Percentiles rank a stretch among this genome's conserved stretches.
These are phyloP conservation scores for Chaetomiaceae sp. DNA, from an alignment of 2,329 filamentous ascomycete genomes.

Conservation along the genomic window DNA sequence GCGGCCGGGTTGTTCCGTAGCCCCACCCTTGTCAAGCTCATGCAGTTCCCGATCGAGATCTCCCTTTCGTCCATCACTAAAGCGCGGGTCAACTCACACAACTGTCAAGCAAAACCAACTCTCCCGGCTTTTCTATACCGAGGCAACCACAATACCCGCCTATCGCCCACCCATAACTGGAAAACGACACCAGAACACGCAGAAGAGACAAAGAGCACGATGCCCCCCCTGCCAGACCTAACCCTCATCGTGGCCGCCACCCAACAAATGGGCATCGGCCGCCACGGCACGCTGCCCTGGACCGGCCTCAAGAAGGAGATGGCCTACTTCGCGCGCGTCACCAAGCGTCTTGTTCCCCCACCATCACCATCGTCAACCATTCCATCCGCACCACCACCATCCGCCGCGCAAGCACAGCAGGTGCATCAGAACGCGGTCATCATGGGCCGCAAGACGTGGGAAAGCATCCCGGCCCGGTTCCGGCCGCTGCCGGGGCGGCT, in stretches of 20 bases:
- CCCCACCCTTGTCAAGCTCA: no score
- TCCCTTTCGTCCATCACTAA: no score
- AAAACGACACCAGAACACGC: no score
- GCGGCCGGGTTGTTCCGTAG: no score
- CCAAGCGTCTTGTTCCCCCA: conserved; percentile 52
- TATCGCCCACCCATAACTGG: no score
- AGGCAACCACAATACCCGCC: background rate
- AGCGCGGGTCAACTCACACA: no score
- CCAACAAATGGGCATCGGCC: conserved; percentile 83
- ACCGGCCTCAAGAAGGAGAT: conserved; percentile 83
- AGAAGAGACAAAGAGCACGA: no score
- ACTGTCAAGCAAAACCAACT: no score
- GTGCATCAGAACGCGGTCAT: conserved; percentile 66
- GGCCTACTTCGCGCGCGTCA: conserved; percentile 89
- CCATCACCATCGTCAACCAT: no score
- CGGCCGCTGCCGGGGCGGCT: conserved; percentile 72
- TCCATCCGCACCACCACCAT: no score
- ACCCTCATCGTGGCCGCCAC: conserved; percentile 95
- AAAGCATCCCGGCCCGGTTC: conserved; percentile 73
- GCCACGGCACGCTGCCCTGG: conserved; percentile 77
- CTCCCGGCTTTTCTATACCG: background rate
- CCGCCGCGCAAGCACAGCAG: no score
- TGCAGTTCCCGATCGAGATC: no score
- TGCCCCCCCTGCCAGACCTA: conserved; percentile 45
- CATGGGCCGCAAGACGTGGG: conserved; percentile 98